Base-by-base conservation (phyloP, 176 grass and related monocot species). In the Thalia dealbata region DNA sequence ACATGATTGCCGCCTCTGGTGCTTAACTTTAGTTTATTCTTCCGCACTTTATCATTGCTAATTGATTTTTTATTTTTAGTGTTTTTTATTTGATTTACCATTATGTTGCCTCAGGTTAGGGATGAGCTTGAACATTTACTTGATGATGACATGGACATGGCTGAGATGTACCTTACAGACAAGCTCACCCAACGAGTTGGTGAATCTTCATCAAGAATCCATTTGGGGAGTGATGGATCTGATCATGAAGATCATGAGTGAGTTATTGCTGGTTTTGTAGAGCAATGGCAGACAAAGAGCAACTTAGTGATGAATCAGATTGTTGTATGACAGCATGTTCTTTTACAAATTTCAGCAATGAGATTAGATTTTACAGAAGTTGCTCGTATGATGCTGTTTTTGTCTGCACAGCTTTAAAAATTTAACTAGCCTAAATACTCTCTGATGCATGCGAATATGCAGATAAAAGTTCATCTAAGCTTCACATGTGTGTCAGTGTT, bases 51-150 rank as follows among this genome's bases (percentile, higher is more conserved):
- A 67, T 6, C 10, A 42, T 67, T 10, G 4, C 19, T 68, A 11
- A 43, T 68, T 68, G 8, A 32, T 23, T 44, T 68, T 44, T 15
- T 21, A 67, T 67, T 42, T 67, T 22, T 22, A 43, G 9, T 44
- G 65, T 21, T 68, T 44, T 18, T 23, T 14, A 22, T 43, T 41
- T 68, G n/a, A 0, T 22, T 22, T 23, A 43, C 22, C 32, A 27
- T 55, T 73, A 27, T 71, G 9, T 56, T 50, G 27, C 35, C 1
- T 41, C 26, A 91, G 89, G 65, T 88, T 30, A 88, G 85, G 75
- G 89, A 91, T 76, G 85, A 91, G 50, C 75, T 91, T 25, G 89
- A 88, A 72, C 82, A 85, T 76, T 79, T 91, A 75, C 61, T 91
- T 38, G 89, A 91, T n/a, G 85, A 91, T 52, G 80, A 91, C 35